phyloP scores from a whole-genome alignment of 371 early-diverging fungal genomes.

The Globomyces sp. region DNA sequence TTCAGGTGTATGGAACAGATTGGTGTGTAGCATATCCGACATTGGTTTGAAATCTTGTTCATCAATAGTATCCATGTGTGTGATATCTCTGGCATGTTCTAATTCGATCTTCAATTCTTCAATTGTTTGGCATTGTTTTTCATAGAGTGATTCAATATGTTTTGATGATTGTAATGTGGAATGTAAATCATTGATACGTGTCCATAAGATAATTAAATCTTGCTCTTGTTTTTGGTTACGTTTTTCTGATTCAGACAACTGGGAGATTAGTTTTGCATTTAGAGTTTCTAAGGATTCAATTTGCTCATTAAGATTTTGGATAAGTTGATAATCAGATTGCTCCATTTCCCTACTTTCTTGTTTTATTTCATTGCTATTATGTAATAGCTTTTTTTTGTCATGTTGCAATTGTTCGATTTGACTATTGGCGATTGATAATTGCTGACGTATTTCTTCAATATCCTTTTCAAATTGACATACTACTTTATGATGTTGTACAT shows the following conservation, averaged over 20 bases:
- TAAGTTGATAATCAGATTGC: too few relatives aligned
- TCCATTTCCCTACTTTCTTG: too few relatives aligned
- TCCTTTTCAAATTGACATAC: background rate
- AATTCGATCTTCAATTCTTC: conserved; percentile 2
- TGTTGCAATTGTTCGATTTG: conserved; percentile 1
- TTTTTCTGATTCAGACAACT: too few relatives aligned
- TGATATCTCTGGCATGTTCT: background rate
- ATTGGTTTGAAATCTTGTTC: background rate
- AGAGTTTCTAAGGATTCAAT: too few relatives aligned
- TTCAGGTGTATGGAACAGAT: conserved; percentile 7
- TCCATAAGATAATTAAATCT: too few relatives aligned
- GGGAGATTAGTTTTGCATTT: too few relatives aligned
- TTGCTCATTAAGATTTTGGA: too few relatives aligned
- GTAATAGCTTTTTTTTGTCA: conserved; percentile 1
- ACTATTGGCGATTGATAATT: background rate
- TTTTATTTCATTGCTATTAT: too few relatives aligned
- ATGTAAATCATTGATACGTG: too few relatives aligned
- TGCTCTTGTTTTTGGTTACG: too few relatives aligned
- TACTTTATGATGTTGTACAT: conserved; percentile 2
- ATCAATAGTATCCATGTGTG: background rate
- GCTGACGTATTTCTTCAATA: conserved; percentile 1
- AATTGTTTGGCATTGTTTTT: conserved; percentile 11
- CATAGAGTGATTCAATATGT: conserved; percentile 3
- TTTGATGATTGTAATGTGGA: too few relatives aligned
- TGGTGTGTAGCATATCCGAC: background rate